Evolutionary conservation across 208 protist genomes (phyloP).

Genomic region (Trypanosomatidae sp.): DNA sequence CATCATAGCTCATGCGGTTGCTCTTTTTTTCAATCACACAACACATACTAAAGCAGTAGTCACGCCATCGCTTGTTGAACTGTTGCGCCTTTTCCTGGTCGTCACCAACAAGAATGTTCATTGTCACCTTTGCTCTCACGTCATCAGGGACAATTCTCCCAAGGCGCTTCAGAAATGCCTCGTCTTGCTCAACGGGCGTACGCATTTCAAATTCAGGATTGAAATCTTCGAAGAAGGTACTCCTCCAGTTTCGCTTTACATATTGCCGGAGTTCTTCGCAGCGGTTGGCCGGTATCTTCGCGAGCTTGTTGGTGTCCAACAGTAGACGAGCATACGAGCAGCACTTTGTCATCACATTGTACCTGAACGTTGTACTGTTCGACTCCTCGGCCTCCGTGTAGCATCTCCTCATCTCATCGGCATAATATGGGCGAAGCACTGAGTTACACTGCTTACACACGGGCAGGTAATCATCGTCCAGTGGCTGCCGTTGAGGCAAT

Average conservation of each 20-base stretch:
- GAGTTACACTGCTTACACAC: constrained; percentile 42
- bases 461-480: constrained; percentile 33
- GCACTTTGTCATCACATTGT: constrained; percentile 21
- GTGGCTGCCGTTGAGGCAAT: constrained; percentile 8
- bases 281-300: constrained; percentile 16
- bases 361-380: not conserved
- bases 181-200: constrained; percentile 11
- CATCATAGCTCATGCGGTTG: constrained; percentile 24
- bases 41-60: constrained; percentile 26
- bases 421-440: constrained; percentile 23
- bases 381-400: constrained; percentile 21
- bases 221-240: constrained; percentile 29
- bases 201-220: constrained; percentile 8
- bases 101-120: constrained; percentile 22
- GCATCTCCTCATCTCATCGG: constrained; percentile 31
- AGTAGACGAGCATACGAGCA: constrained; percentile 38
- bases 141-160: constrained; percentile 28
- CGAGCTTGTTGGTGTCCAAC: constrained; percentile 10
- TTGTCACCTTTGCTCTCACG: constrained; percentile 16
- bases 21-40: constrained; percentile 36
- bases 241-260: constrained; percentile 29
- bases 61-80: constrained; percentile 33
- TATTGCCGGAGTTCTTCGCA: constrained; percentile 25
- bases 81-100: constrained; percentile 30
- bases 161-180: constrained; percentile 21